phyloP scores from a whole-genome alignment of 2,329 filamentous ascomycete species.

The Pseudogymnoascus sp. region DNA sequence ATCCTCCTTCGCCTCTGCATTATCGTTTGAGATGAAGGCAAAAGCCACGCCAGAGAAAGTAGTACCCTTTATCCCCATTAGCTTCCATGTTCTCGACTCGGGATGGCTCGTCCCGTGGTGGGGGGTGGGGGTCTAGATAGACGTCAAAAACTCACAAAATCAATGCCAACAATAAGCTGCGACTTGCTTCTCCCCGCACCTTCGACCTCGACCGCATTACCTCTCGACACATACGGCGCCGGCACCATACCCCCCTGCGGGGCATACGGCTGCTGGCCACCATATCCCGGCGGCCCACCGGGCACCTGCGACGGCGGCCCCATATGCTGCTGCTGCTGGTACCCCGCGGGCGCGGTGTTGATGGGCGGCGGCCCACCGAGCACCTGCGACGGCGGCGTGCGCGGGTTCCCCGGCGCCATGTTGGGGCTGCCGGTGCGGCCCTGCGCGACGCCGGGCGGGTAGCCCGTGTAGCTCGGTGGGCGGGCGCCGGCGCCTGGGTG shows the following conservation, averaged over 20 bases:
- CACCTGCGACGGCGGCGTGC: constrained; percentile 27
- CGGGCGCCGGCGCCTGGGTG: constrained; percentile 50
- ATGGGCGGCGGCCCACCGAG: constrained; percentile 57
- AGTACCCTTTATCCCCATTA: constrained; percentile 56
- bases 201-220: constrained; percentile 65
- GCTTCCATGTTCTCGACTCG: not conserved
- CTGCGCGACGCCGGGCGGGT: constrained; percentile 37
- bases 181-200: constrained; percentile 86
- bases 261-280: constrained; percentile 15
- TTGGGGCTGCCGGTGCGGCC: constrained; percentile 39
- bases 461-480: constrained; percentile 54
- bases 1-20: constrained; percentile 95
- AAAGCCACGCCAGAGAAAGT: constrained; percentile 98
- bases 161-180: constrained; percentile 96
- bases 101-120: constrained; percentile 10
- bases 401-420: constrained; percentile 23
- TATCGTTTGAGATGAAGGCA: constrained; percentile 82
- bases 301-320: constrained; percentile 17
- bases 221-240: constrained; percentile 25
- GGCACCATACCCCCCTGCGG: constrained; percentile 25
- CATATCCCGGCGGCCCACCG: constrained; percentile 26
- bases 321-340: constrained; percentile 39
- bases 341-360: constrained; percentile 53
- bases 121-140: constrained; percentile 7
- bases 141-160: constrained; percentile 64